Evolutionary conservation across 768 basidiomycete species (phyloP).

Genomic region (Amyloporia xantha): DNA sequence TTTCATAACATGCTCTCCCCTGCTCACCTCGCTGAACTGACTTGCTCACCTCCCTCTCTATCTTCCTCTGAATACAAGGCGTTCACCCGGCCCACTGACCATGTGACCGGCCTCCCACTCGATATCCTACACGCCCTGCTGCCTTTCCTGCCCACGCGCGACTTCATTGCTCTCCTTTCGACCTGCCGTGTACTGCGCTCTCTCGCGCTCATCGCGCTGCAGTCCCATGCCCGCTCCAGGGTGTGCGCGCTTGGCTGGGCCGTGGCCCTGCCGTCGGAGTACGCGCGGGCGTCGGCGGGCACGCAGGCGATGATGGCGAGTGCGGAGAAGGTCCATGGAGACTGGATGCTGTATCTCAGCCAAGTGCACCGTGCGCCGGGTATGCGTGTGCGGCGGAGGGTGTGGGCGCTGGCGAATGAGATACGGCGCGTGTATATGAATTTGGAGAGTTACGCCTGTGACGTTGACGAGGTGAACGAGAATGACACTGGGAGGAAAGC

Average conservation of each 20-base stretch:
- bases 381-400: conserved; percentile 22
- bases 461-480: too few species aligned
- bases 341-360: conserved; percentile 24
- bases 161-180: conserved; percentile 18
- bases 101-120: conserved; percentile 14
- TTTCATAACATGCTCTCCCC: too few species aligned
- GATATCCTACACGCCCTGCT: conserved; percentile 21
- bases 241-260: conserved; percentile 23
- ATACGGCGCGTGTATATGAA: conserved; percentile 11
- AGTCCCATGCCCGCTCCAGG: conserved; percentile 18
- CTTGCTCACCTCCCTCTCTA: too few species aligned
- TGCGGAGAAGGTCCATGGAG: too few species aligned
- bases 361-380: conserved; percentile 18
- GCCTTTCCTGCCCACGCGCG: conserved; percentile 14
- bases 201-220: conserved; percentile 19
- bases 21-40: too few species aligned
- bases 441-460: too few species aligned
- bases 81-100: neutral
- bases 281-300: too few species aligned
- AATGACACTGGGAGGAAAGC: too few species aligned
- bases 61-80: too few species aligned
- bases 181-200: conserved; percentile 24
- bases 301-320: too few species aligned
- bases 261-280: too few species aligned
- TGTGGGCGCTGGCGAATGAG: conserved; percentile 21